A percentile compares a stretch with the other conserved stretches of the same genome.
phyloP scores from a whole-genome alignment of 352 stramenopile species.

The Phytophthora rubi region DNA sequence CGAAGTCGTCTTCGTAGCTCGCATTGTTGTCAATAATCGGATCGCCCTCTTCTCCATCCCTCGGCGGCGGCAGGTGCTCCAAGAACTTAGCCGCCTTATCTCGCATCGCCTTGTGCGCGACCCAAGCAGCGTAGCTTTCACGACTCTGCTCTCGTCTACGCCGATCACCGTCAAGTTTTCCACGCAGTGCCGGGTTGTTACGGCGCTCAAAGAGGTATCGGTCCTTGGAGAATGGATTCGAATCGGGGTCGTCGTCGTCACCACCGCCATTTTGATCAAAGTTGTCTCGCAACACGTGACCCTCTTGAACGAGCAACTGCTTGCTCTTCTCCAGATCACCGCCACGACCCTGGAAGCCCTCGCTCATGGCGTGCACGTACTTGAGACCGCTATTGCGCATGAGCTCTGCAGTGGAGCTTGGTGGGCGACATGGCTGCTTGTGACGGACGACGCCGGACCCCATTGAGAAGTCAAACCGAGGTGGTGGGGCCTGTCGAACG shows the following conservation, averaged over 20 bases:
- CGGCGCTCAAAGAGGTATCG: slow-evolving; percentile 76
- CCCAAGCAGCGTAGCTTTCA: slow-evolving; percentile 78
- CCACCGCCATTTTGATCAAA: slow-evolving; percentile 62
- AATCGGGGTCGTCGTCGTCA: slow-evolving; percentile 38
- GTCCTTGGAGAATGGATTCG: slow-evolving; percentile 68
- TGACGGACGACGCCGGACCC: slow-evolving; percentile 61
- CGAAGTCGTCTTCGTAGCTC: slow-evolving; percentile 36
- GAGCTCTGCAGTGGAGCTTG: slow-evolving; percentile 76
- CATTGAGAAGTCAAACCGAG: slow-evolving; percentile 80
- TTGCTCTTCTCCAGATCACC: slow-evolving; percentile 85
- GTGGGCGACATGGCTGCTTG: slow-evolving; percentile 56
- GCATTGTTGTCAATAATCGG: slow-evolving; percentile 30
- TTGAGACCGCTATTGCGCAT: slow-evolving; percentile 81
- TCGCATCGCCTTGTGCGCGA: slow-evolving; percentile 77
- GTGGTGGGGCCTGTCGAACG: slow-evolving; percentile 22
- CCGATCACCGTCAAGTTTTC: slow-evolving; percentile 49
- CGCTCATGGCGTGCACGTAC: slow-evolving; percentile 87
- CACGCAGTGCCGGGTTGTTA: slow-evolving; percentile 65
- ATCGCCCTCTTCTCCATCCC: slow-evolving; percentile 29
- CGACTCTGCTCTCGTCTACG: slow-evolving; percentile 68
- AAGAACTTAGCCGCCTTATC: slow-evolving; percentile 83
- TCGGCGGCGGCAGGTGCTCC: slow-evolving; percentile 65
- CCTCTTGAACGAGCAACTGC: slow-evolving; percentile 76
- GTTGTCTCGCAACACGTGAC: slow-evolving; percentile 78
- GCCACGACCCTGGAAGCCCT: slow-evolving; percentile 84